Conservation (phyloP, 805 yeast species). For the Diddensiella transvaalensis region DNA sequence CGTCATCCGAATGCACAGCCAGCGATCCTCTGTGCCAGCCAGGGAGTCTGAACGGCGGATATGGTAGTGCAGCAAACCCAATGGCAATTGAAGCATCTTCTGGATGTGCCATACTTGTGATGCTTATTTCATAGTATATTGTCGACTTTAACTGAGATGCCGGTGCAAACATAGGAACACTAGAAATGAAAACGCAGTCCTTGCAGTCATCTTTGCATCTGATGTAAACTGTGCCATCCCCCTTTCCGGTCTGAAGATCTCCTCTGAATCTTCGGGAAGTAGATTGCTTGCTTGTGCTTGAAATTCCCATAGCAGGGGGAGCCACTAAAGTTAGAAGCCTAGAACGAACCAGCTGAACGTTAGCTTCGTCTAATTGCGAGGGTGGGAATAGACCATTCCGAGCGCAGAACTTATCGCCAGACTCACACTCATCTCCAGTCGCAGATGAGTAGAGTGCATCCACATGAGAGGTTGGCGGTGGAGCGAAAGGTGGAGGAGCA, state of each 20-base stretch:
- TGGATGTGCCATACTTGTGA: constrained; percentile 22
- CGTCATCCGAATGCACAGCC: constrained; percentile 31
- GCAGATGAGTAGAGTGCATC: constrained; percentile 14
- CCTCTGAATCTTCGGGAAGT: constrained; percentile 21
- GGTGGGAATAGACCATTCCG: constrained; percentile 8
- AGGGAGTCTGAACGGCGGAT: constrained; percentile 29
- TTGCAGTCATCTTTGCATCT: constrained; percentile 15
- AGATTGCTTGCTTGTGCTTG: constrained; percentile 2
- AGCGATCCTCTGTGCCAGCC: constrained; percentile 32
- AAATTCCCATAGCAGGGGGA: constrained; percentile 14
- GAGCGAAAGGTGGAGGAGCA: constrained; percentile 16
- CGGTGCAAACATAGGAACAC: constrained; percentile 19
- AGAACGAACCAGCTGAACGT: not conserved
- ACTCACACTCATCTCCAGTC: constrained; percentile 13
- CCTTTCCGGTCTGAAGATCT: constrained; percentile 13
- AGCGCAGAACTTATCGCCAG: constrained; percentile 14
- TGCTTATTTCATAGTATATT: constrained; percentile 27
- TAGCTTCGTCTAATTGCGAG: not conserved
- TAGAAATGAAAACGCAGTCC: constrained; percentile 20
- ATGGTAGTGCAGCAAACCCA: constrained; percentile 28
- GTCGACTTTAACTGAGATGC: constrained; percentile 2
- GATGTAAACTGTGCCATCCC: constrained; percentile 18
- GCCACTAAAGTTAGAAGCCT: constrained; percentile 9
- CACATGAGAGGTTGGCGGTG: constrained; percentile 8
- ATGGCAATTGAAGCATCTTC: constrained; percentile 25